phyloP scores from a whole-genome alignment of 1,284 basidiomycete species.

The Ganoderma leucocontextum region DNA sequence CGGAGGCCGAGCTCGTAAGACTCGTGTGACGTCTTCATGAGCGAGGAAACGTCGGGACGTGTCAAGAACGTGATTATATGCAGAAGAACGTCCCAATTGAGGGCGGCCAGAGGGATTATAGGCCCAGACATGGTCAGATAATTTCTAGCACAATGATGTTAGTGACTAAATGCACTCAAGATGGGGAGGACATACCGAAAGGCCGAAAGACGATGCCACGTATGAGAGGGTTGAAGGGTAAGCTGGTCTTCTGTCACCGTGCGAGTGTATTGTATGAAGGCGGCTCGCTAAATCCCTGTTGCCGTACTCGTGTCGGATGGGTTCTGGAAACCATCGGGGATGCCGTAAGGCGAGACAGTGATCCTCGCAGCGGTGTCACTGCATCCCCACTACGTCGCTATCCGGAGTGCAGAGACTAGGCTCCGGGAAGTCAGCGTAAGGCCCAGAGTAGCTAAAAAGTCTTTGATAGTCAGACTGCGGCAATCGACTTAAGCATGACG shows the following conservation, averaged over 20 bases:
- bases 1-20: conserved; percentile 16
- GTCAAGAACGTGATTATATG: conserved; percentile 20
- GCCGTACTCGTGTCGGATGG: background rate
- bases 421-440: background rate
- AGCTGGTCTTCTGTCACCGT: background rate
- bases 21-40: conserved; percentile 22
- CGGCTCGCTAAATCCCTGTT: background rate
- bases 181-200: background rate
- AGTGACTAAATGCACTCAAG: background rate
- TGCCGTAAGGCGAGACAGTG: background rate
- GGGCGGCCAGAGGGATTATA: background rate
- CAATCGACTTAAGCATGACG: background rate
- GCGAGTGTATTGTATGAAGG: background rate
- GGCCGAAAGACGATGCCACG: background rate
- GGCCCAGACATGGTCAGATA: background rate
- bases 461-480: background rate
- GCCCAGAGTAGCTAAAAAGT: background rate
- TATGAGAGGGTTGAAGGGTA: background rate
- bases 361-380: background rate
- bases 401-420: background rate
- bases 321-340: background rate
- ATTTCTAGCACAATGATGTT: background rate
- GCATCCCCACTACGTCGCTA: background rate
- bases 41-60: conserved; percentile 18
- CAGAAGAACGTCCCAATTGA: conserved; percentile 27